These are phyloP conservation scores for Coffea eugenioides DNA, from an alignment of 257 asterid genomes.

Conservation along the genomic window DNA sequence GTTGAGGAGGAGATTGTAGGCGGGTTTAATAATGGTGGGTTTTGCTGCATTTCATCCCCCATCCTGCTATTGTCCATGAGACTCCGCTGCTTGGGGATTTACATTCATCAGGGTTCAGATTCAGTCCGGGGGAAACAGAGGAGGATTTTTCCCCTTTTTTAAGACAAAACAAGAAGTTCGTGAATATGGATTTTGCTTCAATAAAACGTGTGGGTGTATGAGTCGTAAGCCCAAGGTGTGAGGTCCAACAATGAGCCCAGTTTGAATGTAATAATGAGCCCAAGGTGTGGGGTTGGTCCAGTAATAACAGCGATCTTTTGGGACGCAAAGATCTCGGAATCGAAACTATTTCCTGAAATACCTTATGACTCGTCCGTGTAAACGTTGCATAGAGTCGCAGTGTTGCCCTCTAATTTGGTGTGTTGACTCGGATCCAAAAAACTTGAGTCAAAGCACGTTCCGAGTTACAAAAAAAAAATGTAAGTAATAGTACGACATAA, in stretches of 20 bases:
- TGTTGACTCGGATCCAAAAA: too few relatives aligned
- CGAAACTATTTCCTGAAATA: too few relatives aligned
- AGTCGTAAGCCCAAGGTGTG: background rate
- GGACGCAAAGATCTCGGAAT: too few relatives aligned
- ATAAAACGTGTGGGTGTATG: background rate
- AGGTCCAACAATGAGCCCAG: background rate
- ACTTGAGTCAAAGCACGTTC: too few relatives aligned
- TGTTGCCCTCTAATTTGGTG: too few relatives aligned
- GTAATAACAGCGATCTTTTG: too few relatives aligned
- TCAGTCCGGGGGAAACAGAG: background rate
- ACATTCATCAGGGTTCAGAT: background rate
- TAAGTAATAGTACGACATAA: too few relatives aligned
- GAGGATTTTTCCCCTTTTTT: background rate
- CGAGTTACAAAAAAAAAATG: too few relatives aligned
- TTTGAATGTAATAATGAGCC: background rate
- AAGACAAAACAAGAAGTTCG: background rate
- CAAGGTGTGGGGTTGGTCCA: too few relatives aligned
- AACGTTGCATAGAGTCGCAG: too few relatives aligned
- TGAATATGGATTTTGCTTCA: too few relatives aligned
- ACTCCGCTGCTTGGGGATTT: background rate
- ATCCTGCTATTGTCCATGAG: constrained; percentile 12
- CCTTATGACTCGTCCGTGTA: too few relatives aligned
- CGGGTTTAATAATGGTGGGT: background rate
- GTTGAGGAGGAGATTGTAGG: background rate
- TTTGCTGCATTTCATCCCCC: constrained; percentile 7